Conservation (phyloP, 306 rosid species). For the Senna tora region DNA sequence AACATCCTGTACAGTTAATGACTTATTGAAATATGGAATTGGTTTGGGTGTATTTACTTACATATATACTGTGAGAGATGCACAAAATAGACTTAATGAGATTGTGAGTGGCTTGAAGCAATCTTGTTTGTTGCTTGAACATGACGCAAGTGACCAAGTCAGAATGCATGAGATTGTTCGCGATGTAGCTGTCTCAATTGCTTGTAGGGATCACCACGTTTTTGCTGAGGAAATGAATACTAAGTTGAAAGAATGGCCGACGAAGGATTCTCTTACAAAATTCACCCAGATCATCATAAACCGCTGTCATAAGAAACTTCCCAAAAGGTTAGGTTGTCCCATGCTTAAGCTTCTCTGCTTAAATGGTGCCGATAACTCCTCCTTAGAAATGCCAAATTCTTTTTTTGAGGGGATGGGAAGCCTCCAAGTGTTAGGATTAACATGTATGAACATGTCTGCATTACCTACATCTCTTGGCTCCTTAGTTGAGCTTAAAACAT, state of each 20-base stretch:
- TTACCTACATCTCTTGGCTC: too few relatives aligned
- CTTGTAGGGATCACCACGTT: neutral
- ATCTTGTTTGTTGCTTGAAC: constrained; percentile 1
- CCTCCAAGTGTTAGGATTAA: too few relatives aligned
- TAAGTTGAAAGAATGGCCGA: neutral
- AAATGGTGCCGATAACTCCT: too few relatives aligned
- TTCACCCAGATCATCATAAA: neutral
- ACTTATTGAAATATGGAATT: neutral
- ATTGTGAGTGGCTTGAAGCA: too few relatives aligned
- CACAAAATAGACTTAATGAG: too few relatives aligned
- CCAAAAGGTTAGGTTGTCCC: neutral
- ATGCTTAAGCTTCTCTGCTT: neutral
- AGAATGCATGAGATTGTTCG: constrained; percentile 26
- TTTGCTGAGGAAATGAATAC: too few relatives aligned
- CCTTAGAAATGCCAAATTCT: too few relatives aligned
- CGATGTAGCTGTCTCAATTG: neutral
- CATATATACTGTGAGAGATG: too few relatives aligned
- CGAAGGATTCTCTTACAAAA: neutral
- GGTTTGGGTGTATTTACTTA: too few relatives aligned
- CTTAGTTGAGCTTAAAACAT: too few relatives aligned
- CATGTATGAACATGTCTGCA: too few relatives aligned
- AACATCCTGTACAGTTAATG: fast-evolving
- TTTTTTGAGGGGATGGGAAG: too few relatives aligned
- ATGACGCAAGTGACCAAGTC: fast-evolving
- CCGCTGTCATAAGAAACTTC: neutral